Percentiles rank a stretch among this genome's conserved stretches.
These are phyloP conservation scores for Exobasidium cylindrosporum DNA, from an alignment of 1,284 basidiomycete genomes.

Conservation along the genomic window DNA sequence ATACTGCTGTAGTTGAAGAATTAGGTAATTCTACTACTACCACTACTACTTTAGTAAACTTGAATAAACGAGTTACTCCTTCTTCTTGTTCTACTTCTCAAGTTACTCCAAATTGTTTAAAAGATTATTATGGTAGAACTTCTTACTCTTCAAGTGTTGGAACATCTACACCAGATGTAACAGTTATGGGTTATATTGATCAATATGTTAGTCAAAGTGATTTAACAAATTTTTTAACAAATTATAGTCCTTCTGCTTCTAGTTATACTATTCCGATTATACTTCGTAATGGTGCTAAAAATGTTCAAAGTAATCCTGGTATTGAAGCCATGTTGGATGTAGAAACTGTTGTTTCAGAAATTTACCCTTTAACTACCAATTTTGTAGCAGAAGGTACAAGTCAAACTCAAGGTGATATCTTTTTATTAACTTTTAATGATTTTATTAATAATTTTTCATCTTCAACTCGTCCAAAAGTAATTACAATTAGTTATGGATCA, in stretches of 20 bases:
- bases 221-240: slow-evolving; percentile 16
- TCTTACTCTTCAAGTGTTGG: neutral
- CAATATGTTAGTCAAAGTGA: slow-evolving; percentile 17
- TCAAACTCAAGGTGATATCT: slow-evolving; percentile 18
- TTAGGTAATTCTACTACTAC: neutral
- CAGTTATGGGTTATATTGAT: slow-evolving; percentile 20
- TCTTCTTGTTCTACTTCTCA: slow-evolving; percentile 10
- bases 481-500: slow-evolving; percentile 18
- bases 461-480: slow-evolving; percentile 11
- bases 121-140: slow-evolving; percentile 11
- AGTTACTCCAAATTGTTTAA: slow-evolving; percentile 20
- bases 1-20: neutral
- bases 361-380: slow-evolving; percentile 18
- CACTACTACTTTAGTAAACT: neutral
- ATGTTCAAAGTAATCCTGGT: slow-evolving; percentile 15
- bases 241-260: slow-evolving; percentile 18
- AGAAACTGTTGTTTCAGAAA: slow-evolving; percentile 16
- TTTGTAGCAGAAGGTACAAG: slow-evolving; percentile 15
- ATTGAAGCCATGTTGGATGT: slow-evolving; percentile 22
- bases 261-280: slow-evolving; percentile 9
- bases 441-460: slow-evolving; percentile 2
- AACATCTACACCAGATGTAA: slow-evolving; percentile 19
- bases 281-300: slow-evolving; percentile 14
- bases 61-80: slow-evolving; percentile 6
- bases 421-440: slow-evolving; percentile 18